Evolutionary conservation across 1,284 basidiomycete genomes (phyloP), one percentile per base, ranked within the genome.

Genomic region (Sporisorium scitamineum): DNA sequence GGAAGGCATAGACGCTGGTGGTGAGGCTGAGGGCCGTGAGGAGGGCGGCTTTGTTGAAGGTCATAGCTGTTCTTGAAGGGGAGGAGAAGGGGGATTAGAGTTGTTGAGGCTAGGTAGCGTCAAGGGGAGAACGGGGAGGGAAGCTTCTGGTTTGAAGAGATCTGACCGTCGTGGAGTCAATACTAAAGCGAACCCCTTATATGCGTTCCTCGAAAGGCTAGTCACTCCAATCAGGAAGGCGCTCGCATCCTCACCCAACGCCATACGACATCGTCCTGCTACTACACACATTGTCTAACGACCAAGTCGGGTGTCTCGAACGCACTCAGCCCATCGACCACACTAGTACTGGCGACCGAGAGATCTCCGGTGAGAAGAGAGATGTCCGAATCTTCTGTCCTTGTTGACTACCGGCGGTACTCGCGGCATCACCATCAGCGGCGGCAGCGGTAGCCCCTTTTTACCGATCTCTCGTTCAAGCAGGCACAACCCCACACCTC

Each of bases 41-140:
- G 29, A 70, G 62, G 9, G 32, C 16, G 8, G 68, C 54, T 22
- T 57, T 61, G 47, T 70, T 57, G 61, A 64, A 65, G 9, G 62
- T 34, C 61, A 70, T 70, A 2, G 20, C n/a, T n/a, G n/a, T n/a
- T 60, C 18, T 11, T 37, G 9, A 9, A 22, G 18, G 10, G 29
- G 22, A 26, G 7, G 53, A 5, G 20, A n/a, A 20, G 20, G 32
- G 8, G 56, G 1, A 34, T n/a, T n/a, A 20, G 22, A 41, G 54
- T n/a, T n/a, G 54, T 18, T 47, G 54, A 44, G 51, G 50, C 22
- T 62, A 58, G 60, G 56, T 22, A 58, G 54, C 62, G 56, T 39
- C 26, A 27, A 41, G 10, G 26, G 32, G 27, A 45, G 32, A 18
- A 22, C 9, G 14, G 22, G 10, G 6, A 37, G 11, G 31, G 51